Conservation (phyloP, 768 basidiomycete genomes). For the Termitomyces sp. region DNA sequence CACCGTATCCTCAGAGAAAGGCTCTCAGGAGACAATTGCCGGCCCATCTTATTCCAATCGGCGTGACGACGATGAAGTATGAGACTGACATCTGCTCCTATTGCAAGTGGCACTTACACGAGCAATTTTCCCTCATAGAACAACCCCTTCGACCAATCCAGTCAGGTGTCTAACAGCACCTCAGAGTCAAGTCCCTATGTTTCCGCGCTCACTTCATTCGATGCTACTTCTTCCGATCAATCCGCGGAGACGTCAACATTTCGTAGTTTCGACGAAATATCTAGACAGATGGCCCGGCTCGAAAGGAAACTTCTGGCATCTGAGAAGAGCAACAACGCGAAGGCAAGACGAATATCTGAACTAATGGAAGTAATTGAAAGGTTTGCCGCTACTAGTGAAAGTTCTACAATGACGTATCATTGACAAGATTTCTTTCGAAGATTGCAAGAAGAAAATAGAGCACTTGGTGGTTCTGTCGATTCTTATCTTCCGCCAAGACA, state of each 20-base stretch:
- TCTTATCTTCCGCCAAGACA: neutral
- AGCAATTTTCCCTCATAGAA: constrained; percentile 7
- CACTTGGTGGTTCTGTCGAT: neutral
- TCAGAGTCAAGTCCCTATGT: neutral
- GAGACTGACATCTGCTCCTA: neutral
- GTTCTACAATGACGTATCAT: neutral
- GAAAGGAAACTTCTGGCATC: constrained; percentile 36
- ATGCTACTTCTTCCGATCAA: constrained; percentile 18
- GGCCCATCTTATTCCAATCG: neutral
- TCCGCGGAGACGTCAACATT: constrained; percentile 18
- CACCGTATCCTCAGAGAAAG: neutral
- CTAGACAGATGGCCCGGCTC: constrained; percentile 32
- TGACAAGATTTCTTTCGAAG: constrained; percentile 3
- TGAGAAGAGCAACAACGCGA: constrained; percentile 31
- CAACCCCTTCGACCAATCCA: constrained; percentile 8
- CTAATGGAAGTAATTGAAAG: constrained; percentile 26
- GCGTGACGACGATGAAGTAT: constrained; percentile 11
- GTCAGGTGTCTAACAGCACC: constrained; percentile 10
- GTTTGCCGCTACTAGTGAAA: constrained; percentile 14
- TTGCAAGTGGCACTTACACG: neutral
- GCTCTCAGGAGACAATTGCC: neutral
- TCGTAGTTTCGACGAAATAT: constrained; percentile 9
- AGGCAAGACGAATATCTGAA: constrained; percentile 28
- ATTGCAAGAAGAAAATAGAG: constrained; percentile 7
- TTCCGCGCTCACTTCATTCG: constrained; percentile 10